These are phyloP conservation scores for Aspergillus uvarum DNA, from an alignment of 2,329 filamentous ascomycete species.

Conservation along the genomic window DNA sequence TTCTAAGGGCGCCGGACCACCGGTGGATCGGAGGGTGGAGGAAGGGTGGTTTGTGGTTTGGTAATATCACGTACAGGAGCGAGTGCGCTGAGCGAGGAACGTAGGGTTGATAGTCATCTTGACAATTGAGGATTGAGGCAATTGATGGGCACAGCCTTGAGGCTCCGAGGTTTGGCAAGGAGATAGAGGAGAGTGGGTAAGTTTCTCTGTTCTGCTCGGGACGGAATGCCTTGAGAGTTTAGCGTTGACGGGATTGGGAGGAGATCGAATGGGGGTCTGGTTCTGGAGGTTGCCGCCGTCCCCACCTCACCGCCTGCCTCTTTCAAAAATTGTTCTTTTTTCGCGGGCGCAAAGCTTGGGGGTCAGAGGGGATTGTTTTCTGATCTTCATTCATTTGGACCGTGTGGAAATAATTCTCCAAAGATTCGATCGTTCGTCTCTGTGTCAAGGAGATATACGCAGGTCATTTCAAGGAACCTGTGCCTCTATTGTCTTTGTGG, in stretches of 20 bases:
- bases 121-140: conserved; percentile 18
- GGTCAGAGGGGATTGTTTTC: not conserved
- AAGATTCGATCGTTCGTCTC: not conserved
- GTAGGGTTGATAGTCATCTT: conserved; percentile 88
- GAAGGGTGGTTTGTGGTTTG: not conserved
- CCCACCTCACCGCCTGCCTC: conserved; percentile 39
- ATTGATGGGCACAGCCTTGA: conserved; percentile 13
- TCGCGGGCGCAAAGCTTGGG: conserved; percentile 11
- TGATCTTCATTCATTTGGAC: conserved; percentile 2
- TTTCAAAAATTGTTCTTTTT: conserved; percentile 36
- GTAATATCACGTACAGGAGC: conserved; percentile 63
- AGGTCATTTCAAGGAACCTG: not conserved
- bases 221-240: conserved; percentile 16
- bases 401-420: not conserved
- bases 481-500: not conserved
- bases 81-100: conserved; percentile 79
- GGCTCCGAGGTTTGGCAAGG: conserved; percentile 6
- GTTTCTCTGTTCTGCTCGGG: conserved; percentile 24
- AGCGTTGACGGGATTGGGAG: conserved; percentile 22
- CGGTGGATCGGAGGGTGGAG: conserved; percentile 4
- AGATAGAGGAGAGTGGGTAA: conserved; percentile 12
- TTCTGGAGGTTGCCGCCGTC: not conserved
- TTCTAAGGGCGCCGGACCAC: conserved; percentile 23
- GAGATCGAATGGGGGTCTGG: conserved; percentile 17
- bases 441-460: not conserved